Percentiles rank a stretch among this genome's conserved stretches.
Evolutionary conservation across 306 rosid genomes (phyloP).

Genomic region (Trifolium pratense): DNA sequence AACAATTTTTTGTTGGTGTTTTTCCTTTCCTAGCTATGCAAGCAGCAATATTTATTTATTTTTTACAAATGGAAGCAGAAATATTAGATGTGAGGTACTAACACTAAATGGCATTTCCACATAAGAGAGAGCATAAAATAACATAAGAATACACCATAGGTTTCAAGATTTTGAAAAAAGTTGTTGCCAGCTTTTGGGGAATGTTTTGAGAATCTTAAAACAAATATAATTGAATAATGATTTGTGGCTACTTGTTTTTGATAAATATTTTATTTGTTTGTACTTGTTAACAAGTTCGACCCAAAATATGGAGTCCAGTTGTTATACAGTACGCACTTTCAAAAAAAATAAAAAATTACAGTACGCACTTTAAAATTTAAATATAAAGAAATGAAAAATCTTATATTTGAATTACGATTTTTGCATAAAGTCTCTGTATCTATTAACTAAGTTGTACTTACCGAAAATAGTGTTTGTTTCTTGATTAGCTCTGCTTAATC

Average conservation of each 20-base stretch:
- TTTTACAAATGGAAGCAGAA: background rate
- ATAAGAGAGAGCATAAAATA: conserved; percentile 24
- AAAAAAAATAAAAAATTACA: too few relatives aligned
- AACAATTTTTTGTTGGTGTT: background rate
- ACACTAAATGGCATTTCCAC: conserved; percentile 39
- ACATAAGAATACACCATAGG: conserved; percentile 18
- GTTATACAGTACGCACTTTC: too few relatives aligned
- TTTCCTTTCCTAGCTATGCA: conserved; percentile 20
- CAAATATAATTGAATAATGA: conserved; percentile 25
- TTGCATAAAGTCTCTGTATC: too few relatives aligned
- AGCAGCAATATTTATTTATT: conserved; percentile 22
- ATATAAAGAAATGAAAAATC: too few relatives aligned
- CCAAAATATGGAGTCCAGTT: too few relatives aligned
- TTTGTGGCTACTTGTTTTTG: conserved; percentile 30
- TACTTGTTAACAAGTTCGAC: too few relatives aligned
- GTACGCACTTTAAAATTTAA: too few relatives aligned
- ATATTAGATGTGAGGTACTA: conserved; percentile 4
- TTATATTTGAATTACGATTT: too few relatives aligned
- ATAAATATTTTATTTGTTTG: conserved; percentile 24
- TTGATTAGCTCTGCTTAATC: background rate
- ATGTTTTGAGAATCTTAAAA: conserved; percentile 40
- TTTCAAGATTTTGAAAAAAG: conserved; percentile 30
- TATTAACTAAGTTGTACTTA: too few relatives aligned
- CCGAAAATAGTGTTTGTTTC: background rate
- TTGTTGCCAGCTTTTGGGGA: conserved; percentile 38